Percentiles rank a stretch among this genome's conserved stretches.
Evolutionary conservation across 495 filamentous ascomycete species (phyloP).

Genomic region (Platismatia glauca): DNA sequence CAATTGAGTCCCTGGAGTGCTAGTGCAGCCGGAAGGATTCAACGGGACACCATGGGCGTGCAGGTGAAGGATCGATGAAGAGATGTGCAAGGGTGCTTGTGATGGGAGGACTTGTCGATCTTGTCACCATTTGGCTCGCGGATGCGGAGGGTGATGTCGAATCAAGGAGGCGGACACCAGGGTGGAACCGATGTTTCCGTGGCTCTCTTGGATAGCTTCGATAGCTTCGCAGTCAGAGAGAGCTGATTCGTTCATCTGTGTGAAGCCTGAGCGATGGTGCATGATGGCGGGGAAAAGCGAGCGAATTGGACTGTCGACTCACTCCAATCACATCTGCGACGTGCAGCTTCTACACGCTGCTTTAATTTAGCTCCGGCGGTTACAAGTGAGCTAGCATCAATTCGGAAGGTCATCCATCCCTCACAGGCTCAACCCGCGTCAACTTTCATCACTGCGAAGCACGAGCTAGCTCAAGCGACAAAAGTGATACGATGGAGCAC

Average conservation of each 20-base stretch:
- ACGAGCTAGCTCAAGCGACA: neutral
- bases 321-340: slow-evolving; percentile 7
- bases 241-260: neutral
- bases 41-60: neutral
- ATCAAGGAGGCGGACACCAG: slow-evolving; percentile 8
- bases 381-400: slow-evolving; percentile 13
- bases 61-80: too few relatives aligned
- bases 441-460: neutral
- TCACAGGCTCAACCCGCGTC: neutral
- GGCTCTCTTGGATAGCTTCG: neutral
- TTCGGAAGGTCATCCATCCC: neutral
- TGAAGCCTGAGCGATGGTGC: neutral
- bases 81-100: too few relatives aligned
- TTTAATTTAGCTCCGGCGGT: slow-evolving; percentile 20
- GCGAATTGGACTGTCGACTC: slow-evolving; percentile 7
- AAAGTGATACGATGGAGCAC: neutral
- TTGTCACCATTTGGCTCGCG: neutral
- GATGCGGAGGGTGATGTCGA: slow-evolving; percentile 4
- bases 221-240: slow-evolving; percentile 3
- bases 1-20: neutral
- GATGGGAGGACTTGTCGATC: neutral
- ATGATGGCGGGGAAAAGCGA: slow-evolving; percentile 13
- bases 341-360: slow-evolving; percentile 11
- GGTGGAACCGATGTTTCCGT: slow-evolving; percentile 3
- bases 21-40: neutral